Conservation (phyloP, 164 flowering plant genomes). For the Liriodendron chinense region DNA sequence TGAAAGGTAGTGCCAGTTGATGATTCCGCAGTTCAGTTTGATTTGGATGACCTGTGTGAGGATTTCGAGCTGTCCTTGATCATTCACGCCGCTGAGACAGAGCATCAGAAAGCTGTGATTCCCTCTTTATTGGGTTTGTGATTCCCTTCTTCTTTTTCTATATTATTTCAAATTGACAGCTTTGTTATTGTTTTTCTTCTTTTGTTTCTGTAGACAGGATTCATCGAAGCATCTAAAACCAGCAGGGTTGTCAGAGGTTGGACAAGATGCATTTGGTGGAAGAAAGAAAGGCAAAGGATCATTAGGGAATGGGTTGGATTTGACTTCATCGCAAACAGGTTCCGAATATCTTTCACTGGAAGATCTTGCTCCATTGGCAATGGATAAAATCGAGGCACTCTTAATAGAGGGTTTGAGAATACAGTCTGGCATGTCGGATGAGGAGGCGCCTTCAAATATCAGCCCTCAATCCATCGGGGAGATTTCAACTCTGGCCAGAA, state of each 20-base stretch:
- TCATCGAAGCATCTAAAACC: constrained; percentile 27
- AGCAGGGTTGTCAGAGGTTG: constrained; percentile 28
- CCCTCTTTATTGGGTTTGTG: constrained; percentile 55
- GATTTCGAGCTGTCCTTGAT: constrained; percentile 42
- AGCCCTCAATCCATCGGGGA: constrained; percentile 59
- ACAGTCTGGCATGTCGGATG: constrained; percentile 80
- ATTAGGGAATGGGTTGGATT: constrained; percentile 20
- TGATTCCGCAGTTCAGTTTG: constrained; percentile 17
- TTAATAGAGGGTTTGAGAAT: constrained; percentile 89
- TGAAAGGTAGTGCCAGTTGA: constrained; percentile 23
- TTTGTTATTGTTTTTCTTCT: constrained; percentile 5
- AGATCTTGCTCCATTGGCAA: constrained; percentile 89
- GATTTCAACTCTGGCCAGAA: constrained; percentile 60
- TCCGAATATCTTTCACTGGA: constrained; percentile 77
- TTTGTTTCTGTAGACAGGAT: constrained; percentile 31
- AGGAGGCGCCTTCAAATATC: constrained; percentile 77
- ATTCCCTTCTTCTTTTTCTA: constrained; percentile 62
- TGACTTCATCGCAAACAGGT: constrained; percentile 29
- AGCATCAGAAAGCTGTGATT: constrained; percentile 42
- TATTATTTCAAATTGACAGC: constrained; percentile 23
- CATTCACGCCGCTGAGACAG: constrained; percentile 39
- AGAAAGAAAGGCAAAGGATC: constrained; percentile 30
- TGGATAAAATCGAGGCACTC: constrained; percentile 93
- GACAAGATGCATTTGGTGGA: constrained; percentile 24
- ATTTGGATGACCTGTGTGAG: constrained; percentile 26